Percentiles rank a stretch among this genome's conserved stretches.
These are phyloP conservation scores for Monosporozyma aerobia DNA, from an alignment of 805 yeast species.

Conservation along the genomic window DNA sequence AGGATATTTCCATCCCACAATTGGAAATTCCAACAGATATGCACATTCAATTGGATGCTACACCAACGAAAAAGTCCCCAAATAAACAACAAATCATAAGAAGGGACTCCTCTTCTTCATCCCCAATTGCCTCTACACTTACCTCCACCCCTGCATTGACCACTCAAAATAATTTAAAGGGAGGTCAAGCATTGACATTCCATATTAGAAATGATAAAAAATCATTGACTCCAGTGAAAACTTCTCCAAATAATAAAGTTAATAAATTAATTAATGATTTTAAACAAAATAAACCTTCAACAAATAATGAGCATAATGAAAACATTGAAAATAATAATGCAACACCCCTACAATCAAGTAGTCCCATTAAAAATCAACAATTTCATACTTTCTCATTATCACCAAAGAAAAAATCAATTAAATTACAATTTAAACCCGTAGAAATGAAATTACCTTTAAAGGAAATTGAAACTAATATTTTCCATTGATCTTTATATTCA, in stretches of 20 bases:
- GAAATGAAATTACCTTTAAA: slow-evolving; percentile 13
- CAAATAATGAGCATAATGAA: not conserved
- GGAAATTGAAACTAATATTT: slow-evolving; percentile 16
- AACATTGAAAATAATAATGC: not conserved
- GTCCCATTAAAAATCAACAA: not conserved
- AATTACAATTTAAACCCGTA: slow-evolving; percentile 11
- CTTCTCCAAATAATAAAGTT: slow-evolving; percentile 28
- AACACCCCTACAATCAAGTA: not conserved
- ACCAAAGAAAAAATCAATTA: slow-evolving; percentile 4
- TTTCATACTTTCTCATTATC: slow-evolving; percentile 1
- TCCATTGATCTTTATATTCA: not conserved
- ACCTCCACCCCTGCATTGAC: not conserved
- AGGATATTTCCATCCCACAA: not conserved
- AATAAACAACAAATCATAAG: slow-evolving; percentile 3
- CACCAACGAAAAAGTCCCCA: slow-evolving; percentile 12
- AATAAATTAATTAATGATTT: slow-evolving; percentile 25
- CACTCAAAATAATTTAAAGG: slow-evolving; percentile 3
- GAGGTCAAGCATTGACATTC: slow-evolving; percentile 30
- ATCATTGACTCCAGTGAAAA: slow-evolving; percentile 23
- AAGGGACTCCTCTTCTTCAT: not conserved
- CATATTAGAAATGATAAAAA: slow-evolving; percentile 25
- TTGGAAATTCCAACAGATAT: slow-evolving; percentile 4
- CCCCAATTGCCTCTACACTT: slow-evolving; percentile 2
- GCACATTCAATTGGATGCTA: not conserved
- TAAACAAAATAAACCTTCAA: not conserved